Evolutionary conservation across 306 rosid species (phyloP).

Genomic region (Pterocarpus santalinus): DNA sequence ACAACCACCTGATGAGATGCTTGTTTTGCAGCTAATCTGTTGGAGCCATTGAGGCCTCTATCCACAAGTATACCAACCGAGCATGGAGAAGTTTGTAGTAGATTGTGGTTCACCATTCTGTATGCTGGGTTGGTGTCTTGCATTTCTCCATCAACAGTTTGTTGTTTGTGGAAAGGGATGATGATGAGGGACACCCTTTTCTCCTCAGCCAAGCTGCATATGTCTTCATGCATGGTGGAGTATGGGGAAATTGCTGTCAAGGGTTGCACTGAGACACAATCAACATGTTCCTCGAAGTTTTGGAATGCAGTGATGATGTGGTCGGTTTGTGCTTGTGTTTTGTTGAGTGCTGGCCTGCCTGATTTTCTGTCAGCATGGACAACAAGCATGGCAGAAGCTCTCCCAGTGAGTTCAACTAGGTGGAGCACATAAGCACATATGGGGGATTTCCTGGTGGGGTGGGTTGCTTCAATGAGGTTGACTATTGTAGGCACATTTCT

Average conservation of each 20-base stretch:
- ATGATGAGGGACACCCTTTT: conserved; percentile 72
- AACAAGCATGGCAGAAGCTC: conserved; percentile 90
- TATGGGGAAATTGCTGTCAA: conserved; percentile 78
- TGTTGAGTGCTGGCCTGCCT: conserved; percentile 67
- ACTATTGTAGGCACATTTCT: conserved; percentile 87
- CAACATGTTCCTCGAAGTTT: conserved; percentile 72
- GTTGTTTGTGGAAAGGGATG: conserved; percentile 92
- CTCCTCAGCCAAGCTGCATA: conserved; percentile 80
- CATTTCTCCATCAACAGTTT: conserved; percentile 91
- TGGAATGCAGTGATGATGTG: conserved; percentile 75
- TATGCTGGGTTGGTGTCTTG: conserved; percentile 75
- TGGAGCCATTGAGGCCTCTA: conserved; percentile 74
- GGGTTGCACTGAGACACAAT: conserved; percentile 63
- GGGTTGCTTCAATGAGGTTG: conserved; percentile 78
- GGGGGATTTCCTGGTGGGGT: conserved; percentile 78
- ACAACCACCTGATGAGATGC: conserved; percentile 61
- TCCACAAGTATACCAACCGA: conserved; percentile 84
- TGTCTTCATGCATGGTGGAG: conserved; percentile 89
- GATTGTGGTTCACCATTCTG: conserved; percentile 77
- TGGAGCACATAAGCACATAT: conserved; percentile 72
- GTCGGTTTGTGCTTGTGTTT: conserved; percentile 83
- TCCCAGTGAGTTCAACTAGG: conserved; percentile 83
- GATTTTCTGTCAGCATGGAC: conserved; percentile 68
- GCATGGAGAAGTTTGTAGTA: conserved; percentile 75
- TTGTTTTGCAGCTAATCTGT: conserved; percentile 54